Base-by-base conservation (phyloP, 2,329 filamentous ascomycete species). In the Lomentospora prolificans region DNA sequence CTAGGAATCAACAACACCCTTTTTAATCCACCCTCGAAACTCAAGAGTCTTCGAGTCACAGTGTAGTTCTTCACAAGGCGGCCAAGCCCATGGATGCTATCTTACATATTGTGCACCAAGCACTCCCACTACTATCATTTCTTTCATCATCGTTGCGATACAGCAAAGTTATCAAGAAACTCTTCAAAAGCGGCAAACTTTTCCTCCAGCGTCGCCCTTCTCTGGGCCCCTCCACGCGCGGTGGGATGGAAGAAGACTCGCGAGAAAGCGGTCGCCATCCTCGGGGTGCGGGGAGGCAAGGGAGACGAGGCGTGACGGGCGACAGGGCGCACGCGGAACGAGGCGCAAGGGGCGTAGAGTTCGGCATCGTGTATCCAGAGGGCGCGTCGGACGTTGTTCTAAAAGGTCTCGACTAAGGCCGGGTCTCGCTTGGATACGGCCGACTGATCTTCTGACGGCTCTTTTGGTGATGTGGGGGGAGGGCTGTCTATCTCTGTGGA, bases 361-460 rank as follows among this genome's bases (percentile, higher is more conserved):
- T 59, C 57, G 48, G 17, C 17, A 36, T 53, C 51, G 24, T 55
- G 56, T 10, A 58, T 55, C 50, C 59, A 57, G 24, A 60, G 53
- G 52, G 33, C 36, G 19, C 55, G 50, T 6, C 59, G 58, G 28
- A 58, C 59, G 50, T 59, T 60, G 31, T 56, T 57, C 59, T 60
- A 60, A 54, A 59, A 59, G 50, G 50, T 55, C 33, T 50, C n/a
- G 54, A 51, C 46, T 44, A 27, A 24, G 27, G 44, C 22, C 22
- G 41, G 33, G 46, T 50, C 44, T n/a, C 48, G 31, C 24, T 27
- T 27, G 22, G 30, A 4, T 33, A 19, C 17, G 51, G 14, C 8
- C 5, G 51, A 7, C 17, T 53, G 31, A 17, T 19, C 28, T 7
- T 39, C 9, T 10, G 28, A 24, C 9, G 14, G 10, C 6, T 31